A percentile compares a stretch with the other conserved stretches of the same genome.
These are phyloP conservation scores for Carex arenaria DNA, from an alignment of 202 grass and related monocot species.

Conservation along the genomic window DNA sequence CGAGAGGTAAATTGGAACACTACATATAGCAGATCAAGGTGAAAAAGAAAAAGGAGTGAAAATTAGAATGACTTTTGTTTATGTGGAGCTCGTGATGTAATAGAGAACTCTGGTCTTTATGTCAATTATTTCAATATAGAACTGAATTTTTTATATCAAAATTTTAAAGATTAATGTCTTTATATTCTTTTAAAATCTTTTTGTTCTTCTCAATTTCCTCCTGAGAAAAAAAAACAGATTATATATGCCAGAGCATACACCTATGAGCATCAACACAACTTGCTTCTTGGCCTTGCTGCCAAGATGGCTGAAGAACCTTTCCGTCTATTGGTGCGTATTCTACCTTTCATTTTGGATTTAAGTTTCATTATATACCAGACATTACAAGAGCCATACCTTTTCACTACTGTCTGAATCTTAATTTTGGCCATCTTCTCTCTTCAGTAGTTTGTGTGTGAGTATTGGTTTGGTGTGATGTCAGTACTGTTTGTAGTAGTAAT, in stretches of 20 bases:
- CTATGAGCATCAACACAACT: conserved; percentile 91
- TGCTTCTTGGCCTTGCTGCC: conserved; percentile 87
- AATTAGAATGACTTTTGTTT: background rate
- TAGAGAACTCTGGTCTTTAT: background rate
- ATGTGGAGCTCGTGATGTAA: background rate
- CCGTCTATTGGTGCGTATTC: conserved; percentile 61
- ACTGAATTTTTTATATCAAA: background rate
- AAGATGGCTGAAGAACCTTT: conserved; percentile 99
- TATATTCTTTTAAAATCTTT: background rate
- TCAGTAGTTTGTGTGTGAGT: background rate
- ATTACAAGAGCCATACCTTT: background rate
- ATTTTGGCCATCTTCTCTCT: background rate
- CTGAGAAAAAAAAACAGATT: conserved; percentile 43
- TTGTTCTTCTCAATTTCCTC: conserved; percentile 2
- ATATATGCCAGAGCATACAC: conserved; percentile 99
- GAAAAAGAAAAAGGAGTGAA: background rate
- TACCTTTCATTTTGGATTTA: background rate
- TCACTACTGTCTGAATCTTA: background rate
- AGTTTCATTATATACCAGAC: background rate
- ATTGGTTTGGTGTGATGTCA: background rate
- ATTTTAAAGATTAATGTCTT: background rate
- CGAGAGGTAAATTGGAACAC: background rate
- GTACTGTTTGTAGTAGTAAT: background rate
- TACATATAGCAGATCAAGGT: background rate
- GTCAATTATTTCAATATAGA: background rate